Conservation (phyloP, 2,329 filamentous ascomycete genomes). For the Periconia digitata region DNA sequence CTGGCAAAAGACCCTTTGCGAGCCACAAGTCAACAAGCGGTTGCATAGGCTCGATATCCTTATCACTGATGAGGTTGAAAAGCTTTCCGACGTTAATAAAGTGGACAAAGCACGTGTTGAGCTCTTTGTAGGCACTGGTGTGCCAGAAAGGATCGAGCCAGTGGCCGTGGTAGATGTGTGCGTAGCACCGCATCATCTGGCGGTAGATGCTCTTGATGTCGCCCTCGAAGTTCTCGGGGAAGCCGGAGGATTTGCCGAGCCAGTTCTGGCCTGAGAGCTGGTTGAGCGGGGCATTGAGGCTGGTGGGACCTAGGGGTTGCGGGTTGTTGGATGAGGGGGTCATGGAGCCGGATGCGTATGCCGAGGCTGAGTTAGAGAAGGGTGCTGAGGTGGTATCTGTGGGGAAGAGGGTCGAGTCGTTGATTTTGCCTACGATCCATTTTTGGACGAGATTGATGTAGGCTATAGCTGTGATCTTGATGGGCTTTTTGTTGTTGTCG, state of each 20-base stretch:
- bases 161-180: conserved; percentile 55
- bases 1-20: conserved; percentile 80
- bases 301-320: conserved; percentile 50
- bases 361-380: conserved; percentile 56
- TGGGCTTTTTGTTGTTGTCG: conserved; percentile 81
- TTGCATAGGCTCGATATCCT: conserved; percentile 95
- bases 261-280: conserved; percentile 70
- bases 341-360: conserved; percentile 57
- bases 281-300: conserved; percentile 58
- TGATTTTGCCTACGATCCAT: conserved; percentile 95
- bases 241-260: conserved; percentile 86
- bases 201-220: conserved; percentile 74
- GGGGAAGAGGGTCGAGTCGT: conserved; percentile 86
- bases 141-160: conserved; percentile 56
- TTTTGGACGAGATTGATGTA: conserved; percentile 96
- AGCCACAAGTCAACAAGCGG: conserved; percentile 91
- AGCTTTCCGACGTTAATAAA: conserved; percentile 70
- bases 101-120: conserved; percentile 58
- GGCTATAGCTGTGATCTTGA: conserved; percentile 87
- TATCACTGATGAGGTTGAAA: conserved; percentile 74
- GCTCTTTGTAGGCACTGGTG: conserved; percentile 50
- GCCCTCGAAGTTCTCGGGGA: conserved; percentile 56
- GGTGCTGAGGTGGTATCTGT: conserved; percentile 76
- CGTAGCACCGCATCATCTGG: conserved; percentile 58
- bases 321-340: conserved; percentile 46